Evolutionary conservation across 768 basidiomycete genomes (phyloP), one percentile per base, ranked within the genome.

Genomic region (Kondoa subrosea): DNA sequence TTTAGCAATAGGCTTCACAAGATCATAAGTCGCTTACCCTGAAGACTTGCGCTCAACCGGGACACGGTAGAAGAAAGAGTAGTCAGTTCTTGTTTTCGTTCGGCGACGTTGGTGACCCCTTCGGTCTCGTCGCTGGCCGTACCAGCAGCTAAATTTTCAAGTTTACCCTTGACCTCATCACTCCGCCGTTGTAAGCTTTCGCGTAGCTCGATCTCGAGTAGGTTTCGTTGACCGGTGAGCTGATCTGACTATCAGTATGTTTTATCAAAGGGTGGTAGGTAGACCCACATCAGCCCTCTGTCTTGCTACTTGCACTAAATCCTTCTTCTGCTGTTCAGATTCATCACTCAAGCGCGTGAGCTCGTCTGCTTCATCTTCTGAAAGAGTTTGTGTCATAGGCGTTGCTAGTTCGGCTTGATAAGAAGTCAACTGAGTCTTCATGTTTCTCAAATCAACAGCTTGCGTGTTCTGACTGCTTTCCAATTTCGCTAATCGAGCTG

Each of bases 181-280:
- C 84, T 82, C 29, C 87, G 82, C 4, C 92, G 83, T 26, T 85
- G 82, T 16, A 97, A 81, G 72, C 85, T 85, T 76, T 99, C 95
- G 71, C 87, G 89, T 60, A 97, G 81, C 76, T 97, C 93, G 66
- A 95, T 92, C 75, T 95, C 91, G 31, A 95, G 78, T 2, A 85
- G 77, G 74, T 87, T 88, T 78, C 89, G 91, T 71, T 81, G 81
- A 15, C 84, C 82, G 56, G 88, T 85, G 71, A 90, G 77, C 87
- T 89, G 72, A 27, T 4, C 3, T 32, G 27, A 25, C 26, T 26
- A 59, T 25, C 27, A 69, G 57, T 14, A n/a, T 60, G 15, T 26
- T 25, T 34, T 27, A n/a, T 30, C n/a, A 34, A 2, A 56, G 59
- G 64, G 27, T 14, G 64, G 40, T 26, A 15, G n/a, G 21, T 2